A percentile compares a stretch with the other conserved stretches of the same genome.
These are phyloP conservation scores for Apiospora marii DNA, from an alignment of 2,329 filamentous ascomycete species.

Conservation along the genomic window DNA sequence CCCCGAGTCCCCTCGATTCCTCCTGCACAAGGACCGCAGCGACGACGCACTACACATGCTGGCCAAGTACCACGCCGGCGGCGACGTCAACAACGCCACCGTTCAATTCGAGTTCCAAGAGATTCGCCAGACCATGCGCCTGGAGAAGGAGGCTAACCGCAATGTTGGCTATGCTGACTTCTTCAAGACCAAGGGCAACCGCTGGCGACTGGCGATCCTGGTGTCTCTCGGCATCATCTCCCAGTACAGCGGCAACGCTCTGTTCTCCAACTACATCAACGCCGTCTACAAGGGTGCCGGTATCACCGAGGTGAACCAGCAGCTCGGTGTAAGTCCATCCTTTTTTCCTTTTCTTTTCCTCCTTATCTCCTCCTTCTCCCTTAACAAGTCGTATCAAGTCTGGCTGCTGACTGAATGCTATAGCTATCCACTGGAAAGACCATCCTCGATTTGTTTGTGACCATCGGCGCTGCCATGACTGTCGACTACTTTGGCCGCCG, in stretches of 20 bases:
- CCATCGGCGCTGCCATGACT: slow-evolving; percentile 58
- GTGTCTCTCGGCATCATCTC: slow-evolving; percentile 71
- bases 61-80: slow-evolving; percentile 69
- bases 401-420: slow-evolving; percentile 35
- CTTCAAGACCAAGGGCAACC: slow-evolving; percentile 68
- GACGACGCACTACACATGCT: slow-evolving; percentile 69
- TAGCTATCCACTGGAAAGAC: slow-evolving; percentile 63
- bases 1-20: slow-evolving; percentile 73
- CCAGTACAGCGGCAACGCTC: slow-evolving; percentile 72
- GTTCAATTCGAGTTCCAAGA: slow-evolving; percentile 73
- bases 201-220: slow-evolving; percentile 68
- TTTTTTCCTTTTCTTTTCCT: background rate
- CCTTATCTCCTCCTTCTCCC: no score
- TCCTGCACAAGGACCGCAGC: slow-evolving; percentile 68
- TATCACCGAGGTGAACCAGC: slow-evolving; percentile 63
- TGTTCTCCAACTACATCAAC: slow-evolving; percentile 73
- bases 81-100: slow-evolving; percentile 63
- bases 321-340: slow-evolving; percentile 55
- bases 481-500: slow-evolving; percentile 61
- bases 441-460: slow-evolving; percentile 65
- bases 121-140: slow-evolving; percentile 68
- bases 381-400: background rate
- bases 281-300: slow-evolving; percentile 68
- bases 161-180: slow-evolving; percentile 67
- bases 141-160: slow-evolving; percentile 60